Evolutionary conservation across 495 filamentous ascomycete species (phyloP).

Genomic region (Xylaria cubensis): DNA sequence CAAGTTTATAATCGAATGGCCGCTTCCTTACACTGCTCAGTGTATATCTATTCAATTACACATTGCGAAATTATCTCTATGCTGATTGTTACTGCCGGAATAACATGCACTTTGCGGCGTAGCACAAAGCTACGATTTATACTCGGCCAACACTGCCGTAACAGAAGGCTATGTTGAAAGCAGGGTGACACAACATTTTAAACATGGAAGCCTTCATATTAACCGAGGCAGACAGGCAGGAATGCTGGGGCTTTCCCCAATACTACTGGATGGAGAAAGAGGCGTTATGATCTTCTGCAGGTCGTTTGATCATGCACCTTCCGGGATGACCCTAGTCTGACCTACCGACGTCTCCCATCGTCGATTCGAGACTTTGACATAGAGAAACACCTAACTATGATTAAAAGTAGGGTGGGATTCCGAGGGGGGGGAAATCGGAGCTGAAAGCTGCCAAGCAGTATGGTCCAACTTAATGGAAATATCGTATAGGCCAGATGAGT

Average conservation of each 20-base stretch:
- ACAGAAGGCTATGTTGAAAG: background rate
- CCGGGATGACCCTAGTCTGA: background rate
- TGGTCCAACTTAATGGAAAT: background rate
- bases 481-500: background rate
- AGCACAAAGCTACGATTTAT: background rate
- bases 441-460: constrained; percentile 25
- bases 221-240: background rate
- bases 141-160: background rate
- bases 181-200: background rate
- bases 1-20: background rate
- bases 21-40: background rate
- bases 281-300: constrained; percentile 19
- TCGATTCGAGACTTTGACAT: background rate
- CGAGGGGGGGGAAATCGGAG: background rate
- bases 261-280: background rate
- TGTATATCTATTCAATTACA: background rate
- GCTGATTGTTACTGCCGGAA: background rate
- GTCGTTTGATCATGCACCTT: constrained; percentile 15
- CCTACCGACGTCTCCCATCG: background rate
- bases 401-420: background rate
- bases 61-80: background rate
- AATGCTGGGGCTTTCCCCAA: background rate
- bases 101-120: background rate
- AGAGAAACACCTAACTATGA: background rate
- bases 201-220: constrained; percentile 1